These are phyloP conservation scores for Ceratocystis cubensis DNA, from an alignment of 2,329 filamentous ascomycete genomes.

Conservation along the genomic window DNA sequence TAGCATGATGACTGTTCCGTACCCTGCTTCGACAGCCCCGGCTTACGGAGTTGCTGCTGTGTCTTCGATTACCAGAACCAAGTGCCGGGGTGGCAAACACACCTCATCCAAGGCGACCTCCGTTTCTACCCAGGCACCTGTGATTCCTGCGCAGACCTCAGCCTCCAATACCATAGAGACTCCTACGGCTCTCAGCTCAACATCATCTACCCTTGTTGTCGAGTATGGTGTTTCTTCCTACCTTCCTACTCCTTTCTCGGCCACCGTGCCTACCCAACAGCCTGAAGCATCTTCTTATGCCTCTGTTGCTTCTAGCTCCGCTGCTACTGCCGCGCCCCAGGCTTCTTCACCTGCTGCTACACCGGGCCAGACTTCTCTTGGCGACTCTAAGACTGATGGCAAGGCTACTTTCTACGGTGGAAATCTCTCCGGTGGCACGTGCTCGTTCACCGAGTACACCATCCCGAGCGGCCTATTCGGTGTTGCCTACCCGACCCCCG, in stretches of 20 bases:
- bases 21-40: background rate
- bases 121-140: background rate
- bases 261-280: background rate
- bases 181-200: slow-evolving; percentile 5
- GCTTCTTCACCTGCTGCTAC: background rate
- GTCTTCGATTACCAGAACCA: background rate
- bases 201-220: background rate
- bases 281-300: background rate
- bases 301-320: background rate
- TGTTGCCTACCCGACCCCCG: slow-evolving; percentile 46
- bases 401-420: slow-evolving; percentile 40
- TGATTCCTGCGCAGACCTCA: background rate
- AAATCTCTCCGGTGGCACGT: slow-evolving; percentile 46
- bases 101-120: background rate
- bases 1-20: background rate
- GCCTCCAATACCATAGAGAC: background rate
- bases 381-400: background rate
- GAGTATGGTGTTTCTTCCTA: background rate
- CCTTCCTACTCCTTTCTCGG: background rate
- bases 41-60: background rate
- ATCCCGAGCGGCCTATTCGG: slow-evolving; percentile 47
- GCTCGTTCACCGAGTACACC: slow-evolving; percentile 51
- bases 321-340: slow-evolving; percentile 4
- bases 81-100: background rate
- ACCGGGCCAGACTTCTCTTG: background rate